Conservation (phyloP, 2,329 filamentous ascomycete genomes). For the Ceratocystis cubensis region DNA sequence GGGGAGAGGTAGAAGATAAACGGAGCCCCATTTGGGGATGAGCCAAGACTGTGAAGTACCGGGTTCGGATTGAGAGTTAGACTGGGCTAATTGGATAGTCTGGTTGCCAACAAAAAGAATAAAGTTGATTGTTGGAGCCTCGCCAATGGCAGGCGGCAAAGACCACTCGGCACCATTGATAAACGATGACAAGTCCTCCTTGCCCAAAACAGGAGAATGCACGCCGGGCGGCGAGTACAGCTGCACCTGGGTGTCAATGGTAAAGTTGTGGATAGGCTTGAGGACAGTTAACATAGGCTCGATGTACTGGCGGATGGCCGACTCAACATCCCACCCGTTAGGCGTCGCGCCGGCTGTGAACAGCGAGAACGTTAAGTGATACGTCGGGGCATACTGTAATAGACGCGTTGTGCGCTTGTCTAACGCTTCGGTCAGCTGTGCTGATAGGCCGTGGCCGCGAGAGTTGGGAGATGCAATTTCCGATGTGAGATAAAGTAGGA, state of each 20-base stretch:
- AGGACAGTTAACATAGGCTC: constrained; percentile 68
- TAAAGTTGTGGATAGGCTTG: constrained; percentile 81
- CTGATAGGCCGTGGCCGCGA: constrained; percentile 34
- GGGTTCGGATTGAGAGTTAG: constrained; percentile 21
- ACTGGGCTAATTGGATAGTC: constrained; percentile 45
- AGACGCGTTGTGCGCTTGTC: constrained; percentile 67
- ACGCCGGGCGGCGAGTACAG: constrained; percentile 68
- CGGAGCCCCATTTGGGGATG: constrained; percentile 85
- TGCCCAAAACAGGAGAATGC: constrained; percentile 53
- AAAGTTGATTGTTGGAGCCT: constrained; percentile 90
- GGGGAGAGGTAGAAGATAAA: constrained; percentile 43
- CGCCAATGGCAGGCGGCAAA: constrained; percentile 81
- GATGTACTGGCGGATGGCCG: constrained; percentile 69
- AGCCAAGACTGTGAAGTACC: constrained; percentile 59
- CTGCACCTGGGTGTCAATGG: constrained; percentile 90
- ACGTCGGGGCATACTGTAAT: constrained; percentile 83
- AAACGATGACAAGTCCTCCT: constrained; percentile 82
- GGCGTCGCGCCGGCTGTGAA: constrained; percentile 70
- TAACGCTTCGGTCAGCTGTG: constrained; percentile 43
- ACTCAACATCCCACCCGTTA: constrained; percentile 82
- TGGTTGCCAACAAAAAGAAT: constrained; percentile 77
- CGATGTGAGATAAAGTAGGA: constrained; percentile 62
- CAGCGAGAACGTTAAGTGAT: constrained; percentile 89
- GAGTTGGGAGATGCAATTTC: constrained; percentile 42
- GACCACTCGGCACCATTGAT: constrained; percentile 98